phyloP scores from a whole-genome alignment of 192 early-diverging fungal genomes.

The Coemansia brasiliensis region DNA sequence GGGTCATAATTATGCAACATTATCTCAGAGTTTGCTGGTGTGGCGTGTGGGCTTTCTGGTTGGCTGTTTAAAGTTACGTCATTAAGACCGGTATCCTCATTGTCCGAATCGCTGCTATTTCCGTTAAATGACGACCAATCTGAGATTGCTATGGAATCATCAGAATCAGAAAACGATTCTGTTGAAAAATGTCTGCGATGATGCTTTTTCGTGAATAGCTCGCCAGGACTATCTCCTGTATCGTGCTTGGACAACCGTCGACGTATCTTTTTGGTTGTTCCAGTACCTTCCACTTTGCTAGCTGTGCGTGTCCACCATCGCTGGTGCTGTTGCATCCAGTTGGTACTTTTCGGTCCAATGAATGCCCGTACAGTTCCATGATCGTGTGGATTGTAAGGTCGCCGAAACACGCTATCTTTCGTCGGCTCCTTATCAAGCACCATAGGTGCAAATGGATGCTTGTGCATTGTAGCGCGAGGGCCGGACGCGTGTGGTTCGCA shows the following conservation, averaged over 20 bases:
- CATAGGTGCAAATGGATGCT: slow-evolving; percentile 35
- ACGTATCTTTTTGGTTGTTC: slow-evolving; percentile 17
- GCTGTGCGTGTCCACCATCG: slow-evolving; percentile 49
- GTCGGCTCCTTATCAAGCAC: slow-evolving; percentile 29
- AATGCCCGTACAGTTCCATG: slow-evolving; percentile 27
- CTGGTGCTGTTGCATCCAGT: slow-evolving; percentile 52
- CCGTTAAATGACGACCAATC: slow-evolving; percentile 30
- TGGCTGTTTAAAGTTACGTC: background rate
- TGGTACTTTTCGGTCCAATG: slow-evolving; percentile 28
- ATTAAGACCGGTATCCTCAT: background rate
- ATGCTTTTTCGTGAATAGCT: slow-evolving; percentile 8
- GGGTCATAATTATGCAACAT: background rate
- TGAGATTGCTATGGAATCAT: slow-evolving; percentile 12
- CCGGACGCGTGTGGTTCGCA: background rate
- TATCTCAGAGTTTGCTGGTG: background rate
- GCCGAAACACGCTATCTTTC: slow-evolving; percentile 23
- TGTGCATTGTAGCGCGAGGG: slow-evolving; percentile 15
- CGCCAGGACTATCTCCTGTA: slow-evolving; percentile 12
- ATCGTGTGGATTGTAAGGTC: slow-evolving; percentile 5
- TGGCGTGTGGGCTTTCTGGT: slow-evolving; percentile 6
- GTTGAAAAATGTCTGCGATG: too few species aligned
- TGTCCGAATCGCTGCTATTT: slow-evolving; percentile 3
- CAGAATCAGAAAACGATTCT: slow-evolving; percentile 6
- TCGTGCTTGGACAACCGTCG: slow-evolving; percentile 15
- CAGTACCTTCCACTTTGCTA: slow-evolving; percentile 23